Base-by-base conservation (phyloP, 768 basidiomycete species). In the Suillus ampliporus region DNA sequence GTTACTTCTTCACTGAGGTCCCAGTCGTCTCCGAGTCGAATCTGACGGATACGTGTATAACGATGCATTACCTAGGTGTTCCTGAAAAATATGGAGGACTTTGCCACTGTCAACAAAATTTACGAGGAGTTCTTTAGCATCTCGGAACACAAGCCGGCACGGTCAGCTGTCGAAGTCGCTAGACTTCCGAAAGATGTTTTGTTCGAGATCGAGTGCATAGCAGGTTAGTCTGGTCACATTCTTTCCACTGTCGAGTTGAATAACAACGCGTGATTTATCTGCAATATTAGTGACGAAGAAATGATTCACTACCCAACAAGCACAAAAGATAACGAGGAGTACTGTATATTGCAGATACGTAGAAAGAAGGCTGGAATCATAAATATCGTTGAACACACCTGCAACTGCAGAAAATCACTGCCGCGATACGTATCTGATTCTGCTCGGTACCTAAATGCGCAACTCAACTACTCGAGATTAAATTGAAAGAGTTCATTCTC, bases 1-100 rank as follows among this genome's bases (percentile, higher is more conserved):
- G 90, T 79, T 5, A 2, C n/a, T 4, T 38, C n/a, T 51, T 38
- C 52, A 15, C 15, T 21, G 31, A 43, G n/a, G n/a, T n/a, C n/a
- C n/a, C 40, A 31, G 11, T 50, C 13, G 21, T 52, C 19, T 51
- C 5, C 5, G 28, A 51, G 10, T 23, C 38, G 37, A 17, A 54
- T 46, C 21, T 5, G n/a, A 23, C 13, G 7, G 19, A 40, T 41
- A n/a, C 46, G 14, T 19, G 28, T 53, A 43, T 11, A 19, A 19
- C 19, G 11, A 38, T 14, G 10, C 50, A 51, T 51, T 19, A 1
- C 26, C 28, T 38, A 95, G 94, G 90, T 96, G 28, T 99, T 97
- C 80, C 77, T 99, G 74, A 94, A 97, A 76, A 80, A 85, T 65
- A 96, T 99, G 94, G 82, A 92, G 67, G 92, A 99, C 76, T 99